These are phyloP conservation scores for Tetracentron sinense DNA, from an alignment of 164 flowering plant genomes.

Conservation along the genomic window DNA sequence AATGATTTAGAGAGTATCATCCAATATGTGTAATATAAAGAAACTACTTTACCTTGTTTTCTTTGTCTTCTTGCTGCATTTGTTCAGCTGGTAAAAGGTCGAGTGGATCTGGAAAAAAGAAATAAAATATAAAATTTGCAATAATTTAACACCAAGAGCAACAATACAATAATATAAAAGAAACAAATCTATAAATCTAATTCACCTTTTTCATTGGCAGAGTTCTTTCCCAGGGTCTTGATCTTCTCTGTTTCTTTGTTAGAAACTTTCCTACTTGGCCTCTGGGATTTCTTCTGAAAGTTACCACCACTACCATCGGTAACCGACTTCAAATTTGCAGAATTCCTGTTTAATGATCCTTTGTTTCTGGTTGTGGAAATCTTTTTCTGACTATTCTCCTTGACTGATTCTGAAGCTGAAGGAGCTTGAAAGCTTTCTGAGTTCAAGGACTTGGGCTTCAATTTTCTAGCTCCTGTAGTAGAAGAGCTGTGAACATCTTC, in stretches of 20 bases:
- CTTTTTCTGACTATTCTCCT: conserved; percentile 27
- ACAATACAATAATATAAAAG: too few species aligned
- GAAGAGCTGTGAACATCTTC: conserved; percentile 55
- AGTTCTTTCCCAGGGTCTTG: conserved; percentile 37
- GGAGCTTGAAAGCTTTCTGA: conserved; percentile 31
- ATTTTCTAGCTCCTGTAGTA: conserved; percentile 34
- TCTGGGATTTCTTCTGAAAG: conserved; percentile 42
- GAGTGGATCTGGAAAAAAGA: too few species aligned
- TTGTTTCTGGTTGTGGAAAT: conserved; percentile 22
- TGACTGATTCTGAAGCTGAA: conserved; percentile 28
- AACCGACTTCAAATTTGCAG: conserved; percentile 30
- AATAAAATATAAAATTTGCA: too few species aligned
- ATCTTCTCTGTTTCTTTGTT: conserved; percentile 29
- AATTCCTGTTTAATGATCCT: conserved; percentile 28
- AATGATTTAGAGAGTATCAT: too few species aligned
- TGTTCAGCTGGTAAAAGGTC: too few species aligned
- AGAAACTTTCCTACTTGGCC: conserved; percentile 32
- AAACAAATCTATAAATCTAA: not conserved
- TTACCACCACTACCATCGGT: conserved; percentile 23
- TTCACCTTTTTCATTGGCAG: conserved; percentile 40
- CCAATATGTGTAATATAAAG: too few species aligned
- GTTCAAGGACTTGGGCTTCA: conserved; percentile 55
- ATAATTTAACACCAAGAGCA: too few species aligned
- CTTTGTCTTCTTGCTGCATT: too few species aligned
- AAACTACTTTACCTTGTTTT: too few species aligned